Conservation (phyloP, 192 early-diverging fungal genomes). For the Podila epigama region DNA sequence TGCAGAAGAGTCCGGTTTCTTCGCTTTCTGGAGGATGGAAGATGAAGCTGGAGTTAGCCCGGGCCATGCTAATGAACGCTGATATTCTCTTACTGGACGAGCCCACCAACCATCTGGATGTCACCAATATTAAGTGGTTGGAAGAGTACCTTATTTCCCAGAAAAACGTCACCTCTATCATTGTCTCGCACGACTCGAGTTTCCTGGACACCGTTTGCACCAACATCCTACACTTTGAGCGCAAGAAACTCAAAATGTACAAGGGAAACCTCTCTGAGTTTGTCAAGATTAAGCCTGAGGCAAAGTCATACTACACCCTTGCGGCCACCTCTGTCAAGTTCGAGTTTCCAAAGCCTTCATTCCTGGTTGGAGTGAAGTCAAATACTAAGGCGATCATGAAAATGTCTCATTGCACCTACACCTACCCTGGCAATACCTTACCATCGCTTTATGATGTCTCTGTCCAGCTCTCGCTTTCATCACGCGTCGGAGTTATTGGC, state of each 20-base stretch:
- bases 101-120: conserved; percentile 91
- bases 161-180: conserved; percentile 71
- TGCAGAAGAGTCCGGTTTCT: conserved; percentile 64
- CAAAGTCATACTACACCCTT: conserved; percentile 78
- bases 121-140: conserved; percentile 78
- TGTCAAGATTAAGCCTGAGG: conserved; percentile 75
- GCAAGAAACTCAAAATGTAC: conserved; percentile 80
- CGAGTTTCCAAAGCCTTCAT: conserved; percentile 78
- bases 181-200: conserved; percentile 84
- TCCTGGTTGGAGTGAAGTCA: conserved; percentile 80
- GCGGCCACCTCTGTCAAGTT: conserved; percentile 75
- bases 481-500: conserved; percentile 83
- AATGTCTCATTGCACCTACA: conserved; percentile 76
- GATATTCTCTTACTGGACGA: conserved; percentile 93
- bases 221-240: conserved; percentile 81
- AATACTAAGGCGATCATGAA: conserved; percentile 83
- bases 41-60: conserved; percentile 86
- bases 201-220: conserved; percentile 86
- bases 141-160: conserved; percentile 74
- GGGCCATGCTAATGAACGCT: conserved; percentile 83
- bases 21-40: conserved; percentile 87
- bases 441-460: conserved; percentile 69
- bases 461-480: conserved; percentile 74
- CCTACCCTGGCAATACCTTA: conserved; percentile 73
- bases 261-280: conserved; percentile 83